phyloP scores from a whole-genome alignment of 2,329 filamentous ascomycete genomes.

The Neonectria neomacrospora region DNA sequence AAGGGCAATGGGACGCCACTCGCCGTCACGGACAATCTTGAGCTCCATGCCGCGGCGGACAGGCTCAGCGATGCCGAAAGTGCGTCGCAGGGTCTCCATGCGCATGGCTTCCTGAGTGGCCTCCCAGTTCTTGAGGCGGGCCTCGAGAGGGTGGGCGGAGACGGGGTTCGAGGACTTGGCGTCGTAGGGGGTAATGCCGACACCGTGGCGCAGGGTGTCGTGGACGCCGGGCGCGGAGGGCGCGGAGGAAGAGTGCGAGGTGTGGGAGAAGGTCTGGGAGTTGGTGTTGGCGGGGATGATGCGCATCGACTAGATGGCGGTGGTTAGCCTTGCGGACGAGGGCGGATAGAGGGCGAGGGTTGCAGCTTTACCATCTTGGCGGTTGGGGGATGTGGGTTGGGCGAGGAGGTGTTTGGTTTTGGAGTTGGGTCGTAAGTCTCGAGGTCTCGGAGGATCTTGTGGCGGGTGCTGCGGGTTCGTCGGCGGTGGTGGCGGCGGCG shows the following conservation, averaged over 20 bases:
- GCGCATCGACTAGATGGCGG: constrained; percentile 77
- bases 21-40: constrained; percentile 82
- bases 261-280: constrained; percentile 73
- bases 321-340: constrained; percentile 33
- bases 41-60: constrained; percentile 95
- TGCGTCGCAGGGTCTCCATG: constrained; percentile 86
- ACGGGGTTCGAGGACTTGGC: constrained; percentile 61
- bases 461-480: not conserved
- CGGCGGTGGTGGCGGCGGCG: constrained; percentile 6
- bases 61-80: constrained; percentile 93
- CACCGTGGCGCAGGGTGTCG: constrained; percentile 89
- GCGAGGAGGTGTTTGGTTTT: constrained; percentile 10
- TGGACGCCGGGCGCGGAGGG: constrained; percentile 93
- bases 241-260: constrained; percentile 71
- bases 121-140: constrained; percentile 90
- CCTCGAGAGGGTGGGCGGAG: constrained; percentile 85
- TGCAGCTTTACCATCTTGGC: constrained; percentile 61
- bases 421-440: not conserved
- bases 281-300: constrained; percentile 80
- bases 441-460: not conserved
- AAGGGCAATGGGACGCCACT: constrained; percentile 81
- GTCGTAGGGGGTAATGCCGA: constrained; percentile 71
- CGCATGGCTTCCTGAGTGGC: constrained; percentile 87
- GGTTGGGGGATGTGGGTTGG: constrained; percentile 28
- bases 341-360: constrained; percentile 18